Evolutionary conservation across 2,329 filamentous ascomycete genomes (phyloP).

Genomic region (Corniculantispora saksenae): DNA sequence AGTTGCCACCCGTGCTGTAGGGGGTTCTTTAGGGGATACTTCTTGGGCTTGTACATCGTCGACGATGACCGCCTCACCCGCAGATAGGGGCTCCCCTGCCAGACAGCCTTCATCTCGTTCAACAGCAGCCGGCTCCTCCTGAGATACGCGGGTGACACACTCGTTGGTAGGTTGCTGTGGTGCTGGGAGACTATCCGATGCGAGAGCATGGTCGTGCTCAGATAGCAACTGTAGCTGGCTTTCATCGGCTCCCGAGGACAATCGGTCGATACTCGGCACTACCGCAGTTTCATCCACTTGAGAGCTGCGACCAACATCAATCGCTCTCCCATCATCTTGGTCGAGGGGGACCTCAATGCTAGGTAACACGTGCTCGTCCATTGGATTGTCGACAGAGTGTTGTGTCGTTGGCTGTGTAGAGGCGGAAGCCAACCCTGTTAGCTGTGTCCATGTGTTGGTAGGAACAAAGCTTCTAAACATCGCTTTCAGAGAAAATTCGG

Average conservation of each 20-base stretch:
- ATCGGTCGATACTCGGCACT: no score
- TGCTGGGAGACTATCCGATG: neutral
- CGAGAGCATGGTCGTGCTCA: neutral
- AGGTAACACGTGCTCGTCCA: constrained; percentile 1
- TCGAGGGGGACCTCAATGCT: neutral
- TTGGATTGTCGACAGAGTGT: neutral
- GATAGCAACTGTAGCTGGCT: neutral
- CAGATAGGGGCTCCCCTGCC: no score
- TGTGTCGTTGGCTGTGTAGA: neutral
- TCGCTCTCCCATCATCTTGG: neutral
- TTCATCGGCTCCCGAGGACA: neutral
- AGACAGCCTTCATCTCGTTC: neutral
- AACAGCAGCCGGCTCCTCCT: neutral
- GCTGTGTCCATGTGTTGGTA: constrained; percentile 28
- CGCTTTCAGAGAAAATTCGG: constrained; percentile 26
- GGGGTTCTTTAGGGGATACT: neutral
- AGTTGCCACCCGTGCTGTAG: neutral
- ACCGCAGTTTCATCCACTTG: neutral
- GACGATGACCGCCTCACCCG: neutral
- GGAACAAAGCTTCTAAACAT: constrained; percentile 29
- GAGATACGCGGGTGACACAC: no score
- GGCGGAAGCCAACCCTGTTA: constrained; percentile 20
- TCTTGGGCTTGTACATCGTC: neutral
- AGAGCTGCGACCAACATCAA: no score
- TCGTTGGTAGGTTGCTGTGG: neutral